Conservation (phyloP, 2,329 filamentous ascomycete species). For the Hypoxylon sp. region DNA sequence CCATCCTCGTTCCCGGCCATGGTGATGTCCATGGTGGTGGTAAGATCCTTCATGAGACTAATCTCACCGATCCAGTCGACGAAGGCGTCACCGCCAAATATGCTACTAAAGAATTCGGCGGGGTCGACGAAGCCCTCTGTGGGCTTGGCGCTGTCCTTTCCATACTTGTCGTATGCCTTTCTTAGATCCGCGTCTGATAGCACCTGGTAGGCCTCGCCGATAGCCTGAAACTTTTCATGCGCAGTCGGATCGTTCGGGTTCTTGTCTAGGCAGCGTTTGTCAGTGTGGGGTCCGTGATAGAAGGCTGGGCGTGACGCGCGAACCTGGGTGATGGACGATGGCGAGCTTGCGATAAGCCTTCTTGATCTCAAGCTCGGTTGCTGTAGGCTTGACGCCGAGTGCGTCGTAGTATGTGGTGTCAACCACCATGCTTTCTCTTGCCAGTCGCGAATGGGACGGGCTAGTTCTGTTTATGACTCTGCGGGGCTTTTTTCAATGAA, state of each 20-base stretch:
- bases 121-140: constrained; percentile 95
- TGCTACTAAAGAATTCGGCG: constrained; percentile 97
- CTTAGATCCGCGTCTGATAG: constrained; percentile 89
- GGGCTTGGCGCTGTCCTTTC: constrained; percentile 93
- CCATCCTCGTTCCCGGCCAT: constrained; percentile 81
- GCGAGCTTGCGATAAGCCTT: constrained; percentile 96
- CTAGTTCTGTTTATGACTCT: constrained; percentile 10
- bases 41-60: constrained; percentile 97
- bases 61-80: constrained; percentile 98
- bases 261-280: constrained; percentile 74
- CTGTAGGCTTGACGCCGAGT: constrained; percentile 85
- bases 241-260: constrained; percentile 96
- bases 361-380: constrained; percentile 93
- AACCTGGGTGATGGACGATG: constrained; percentile 91
- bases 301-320: constrained; percentile 44
- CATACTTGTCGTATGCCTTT: constrained; percentile 94
- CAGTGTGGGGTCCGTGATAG: constrained; percentile 28
- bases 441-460: constrained; percentile 15
- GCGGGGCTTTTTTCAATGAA: constrained; percentile 18
- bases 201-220: constrained; percentile 81
- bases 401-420: constrained; percentile 91
- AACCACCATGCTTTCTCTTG: constrained; percentile 74
- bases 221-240: constrained; percentile 92
- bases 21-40: constrained; percentile 97
- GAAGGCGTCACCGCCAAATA: constrained; percentile 97